Percentiles rank a stretch among this genome's conserved stretches.
Evolutionary conservation across 2,329 filamentous ascomycete species (phyloP).

Genomic region (Sporothrix euskadiensis): DNA sequence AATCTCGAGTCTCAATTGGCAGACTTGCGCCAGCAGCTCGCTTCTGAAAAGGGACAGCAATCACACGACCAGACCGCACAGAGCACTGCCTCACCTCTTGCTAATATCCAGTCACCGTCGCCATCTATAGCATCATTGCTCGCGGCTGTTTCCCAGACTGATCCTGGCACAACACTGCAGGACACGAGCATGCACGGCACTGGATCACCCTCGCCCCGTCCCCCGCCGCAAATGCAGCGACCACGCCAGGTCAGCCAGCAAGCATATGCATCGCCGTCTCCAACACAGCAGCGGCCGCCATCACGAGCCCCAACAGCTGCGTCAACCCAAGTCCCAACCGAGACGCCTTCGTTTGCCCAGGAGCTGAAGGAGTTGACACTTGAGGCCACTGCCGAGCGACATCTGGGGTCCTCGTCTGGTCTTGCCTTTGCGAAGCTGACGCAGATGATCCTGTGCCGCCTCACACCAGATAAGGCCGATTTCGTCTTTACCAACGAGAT

Average conservation of each 20-base stretch:
- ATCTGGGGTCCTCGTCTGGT: slow-evolving; percentile 48
- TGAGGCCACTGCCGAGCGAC: slow-evolving; percentile 47
- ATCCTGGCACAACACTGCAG: neutral
- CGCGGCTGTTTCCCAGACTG: neutral
- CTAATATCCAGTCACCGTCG: neutral
- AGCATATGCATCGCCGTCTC: neutral
- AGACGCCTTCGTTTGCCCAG: slow-evolving; percentile 36
- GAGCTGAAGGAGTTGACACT: slow-evolving; percentile 45
- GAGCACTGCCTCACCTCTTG: too few relatives aligned
- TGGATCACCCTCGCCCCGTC: neutral
- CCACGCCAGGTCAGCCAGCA: neutral
- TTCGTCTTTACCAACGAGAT: slow-evolving; percentile 42
- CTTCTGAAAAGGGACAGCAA: neutral
- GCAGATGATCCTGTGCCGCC: slow-evolving; percentile 45
- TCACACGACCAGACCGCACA: neutral
- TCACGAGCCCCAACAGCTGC: neutral
- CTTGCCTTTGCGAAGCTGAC: slow-evolving; percentile 48
- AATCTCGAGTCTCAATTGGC: slow-evolving; percentile 25
- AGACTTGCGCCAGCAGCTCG: slow-evolving; percentile 1
- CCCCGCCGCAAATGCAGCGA: neutral
- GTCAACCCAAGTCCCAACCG: neutral
- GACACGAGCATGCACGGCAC: neutral
- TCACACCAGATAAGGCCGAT: slow-evolving; percentile 46
- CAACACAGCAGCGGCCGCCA: neutral
- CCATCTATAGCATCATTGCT: neutral